These are phyloP conservation scores for Lactarius akahatsu DNA, from an alignment of 768 basidiomycete genomes.

Conservation along the genomic window DNA sequence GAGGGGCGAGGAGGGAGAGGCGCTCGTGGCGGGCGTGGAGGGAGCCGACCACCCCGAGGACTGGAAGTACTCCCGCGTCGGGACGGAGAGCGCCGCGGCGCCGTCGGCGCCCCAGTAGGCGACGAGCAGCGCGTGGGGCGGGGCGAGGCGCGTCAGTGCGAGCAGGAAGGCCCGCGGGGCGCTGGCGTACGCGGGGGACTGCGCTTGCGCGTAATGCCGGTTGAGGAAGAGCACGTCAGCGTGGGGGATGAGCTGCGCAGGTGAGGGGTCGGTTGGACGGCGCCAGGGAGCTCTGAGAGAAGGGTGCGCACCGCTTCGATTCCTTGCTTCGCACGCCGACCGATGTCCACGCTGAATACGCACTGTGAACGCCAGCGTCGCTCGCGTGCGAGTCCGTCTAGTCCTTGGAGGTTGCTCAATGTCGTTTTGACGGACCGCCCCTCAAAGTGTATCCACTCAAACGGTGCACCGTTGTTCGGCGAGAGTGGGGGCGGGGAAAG, in stretches of 20 bases:
- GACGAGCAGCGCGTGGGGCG: constrained; percentile 76
- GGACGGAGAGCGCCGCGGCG: constrained; percentile 75
- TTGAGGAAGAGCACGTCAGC: constrained; percentile 82
- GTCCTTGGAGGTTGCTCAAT: constrained; percentile 68
- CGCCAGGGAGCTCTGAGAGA: not conserved
- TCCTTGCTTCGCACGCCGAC: constrained; percentile 70
- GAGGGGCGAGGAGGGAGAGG: constrained; percentile 28
- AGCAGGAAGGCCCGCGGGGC: constrained; percentile 77
- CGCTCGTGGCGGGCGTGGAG: constrained; percentile 31
- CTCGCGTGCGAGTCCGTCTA: constrained; percentile 81
- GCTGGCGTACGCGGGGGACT: constrained; percentile 55
- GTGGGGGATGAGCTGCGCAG: constrained; percentile 68
- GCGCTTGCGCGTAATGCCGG: constrained; percentile 65
- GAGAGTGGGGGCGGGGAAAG: constrained; percentile 27
- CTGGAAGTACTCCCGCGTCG: constrained; percentile 84
- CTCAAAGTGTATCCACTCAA: constrained; percentile 87
- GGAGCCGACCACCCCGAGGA: constrained; percentile 78
- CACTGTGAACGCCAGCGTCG: constrained; percentile 82
- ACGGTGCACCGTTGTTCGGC: constrained; percentile 51
- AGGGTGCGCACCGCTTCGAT: constrained; percentile 66
- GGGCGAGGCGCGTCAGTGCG: constrained; percentile 62
- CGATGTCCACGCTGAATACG: constrained; percentile 78
- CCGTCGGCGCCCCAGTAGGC: constrained; percentile 80
- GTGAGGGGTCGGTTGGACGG: constrained; percentile 12
- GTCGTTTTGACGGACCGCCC: constrained; percentile 80